These are phyloP conservation scores for Kwoniella bestiolae DNA, from an alignment of 768 basidiomycete genomes.

Conservation along the genomic window DNA sequence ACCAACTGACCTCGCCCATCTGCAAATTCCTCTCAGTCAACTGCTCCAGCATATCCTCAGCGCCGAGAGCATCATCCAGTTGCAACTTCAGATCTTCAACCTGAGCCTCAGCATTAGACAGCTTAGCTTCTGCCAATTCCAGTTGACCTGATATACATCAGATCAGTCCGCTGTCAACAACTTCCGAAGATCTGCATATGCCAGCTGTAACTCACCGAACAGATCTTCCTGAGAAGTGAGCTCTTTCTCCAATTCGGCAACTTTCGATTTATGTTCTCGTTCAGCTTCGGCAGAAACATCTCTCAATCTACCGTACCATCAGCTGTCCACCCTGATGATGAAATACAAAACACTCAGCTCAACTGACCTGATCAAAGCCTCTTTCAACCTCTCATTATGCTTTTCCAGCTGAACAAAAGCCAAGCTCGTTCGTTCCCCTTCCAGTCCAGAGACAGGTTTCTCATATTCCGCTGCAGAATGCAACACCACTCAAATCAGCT, in stretches of 20 bases:
- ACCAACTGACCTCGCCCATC: slow-evolving; percentile 75
- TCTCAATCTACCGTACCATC: slow-evolving; percentile 65
- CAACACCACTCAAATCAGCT: slow-evolving; percentile 23
- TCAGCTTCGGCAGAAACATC: slow-evolving; percentile 89
- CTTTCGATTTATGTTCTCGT: slow-evolving; percentile 75
- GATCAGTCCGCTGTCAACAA: slow-evolving; percentile 23
- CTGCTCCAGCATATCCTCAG: slow-evolving; percentile 94
- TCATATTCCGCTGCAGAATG: slow-evolving; percentile 52
- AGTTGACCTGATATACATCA: slow-evolving; percentile 66
- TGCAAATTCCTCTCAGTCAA: slow-evolving; percentile 91
- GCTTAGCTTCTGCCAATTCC: slow-evolving; percentile 75
- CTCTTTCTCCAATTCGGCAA: slow-evolving; percentile 89
- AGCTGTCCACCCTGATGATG: not conserved
- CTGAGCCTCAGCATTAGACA: slow-evolving; percentile 85
- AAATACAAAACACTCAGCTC: not conserved
- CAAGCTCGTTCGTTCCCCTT: slow-evolving; percentile 62
- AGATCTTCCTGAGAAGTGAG: slow-evolving; percentile 76
- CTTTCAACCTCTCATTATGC: slow-evolving; percentile 93
- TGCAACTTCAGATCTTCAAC: slow-evolving; percentile 93
- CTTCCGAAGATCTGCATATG: too few relatives aligned
- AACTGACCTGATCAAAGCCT: slow-evolving; percentile 79
- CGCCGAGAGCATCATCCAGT: slow-evolving; percentile 90
- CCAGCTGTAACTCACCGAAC: slow-evolving; percentile 65
- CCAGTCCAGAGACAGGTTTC: slow-evolving; percentile 42
- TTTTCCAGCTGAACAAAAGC: slow-evolving; percentile 83